phyloP scores from a whole-genome alignment of 768 basidiomycete species.

The Termitomyces sp. region DNA sequence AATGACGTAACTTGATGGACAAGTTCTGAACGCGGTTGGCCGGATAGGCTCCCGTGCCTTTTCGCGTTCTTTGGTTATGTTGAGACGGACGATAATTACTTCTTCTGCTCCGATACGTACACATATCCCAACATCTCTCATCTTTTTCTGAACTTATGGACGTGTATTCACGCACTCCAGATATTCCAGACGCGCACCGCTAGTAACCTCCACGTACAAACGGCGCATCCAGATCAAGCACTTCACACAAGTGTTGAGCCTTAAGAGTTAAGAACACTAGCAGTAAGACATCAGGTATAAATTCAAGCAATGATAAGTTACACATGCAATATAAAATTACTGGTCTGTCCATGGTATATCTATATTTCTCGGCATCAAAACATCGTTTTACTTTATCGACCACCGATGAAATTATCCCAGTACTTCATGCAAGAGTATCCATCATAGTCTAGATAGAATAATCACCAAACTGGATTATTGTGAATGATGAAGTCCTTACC shows the following conservation, averaged over 20 bases:
- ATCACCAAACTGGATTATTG: not conserved
- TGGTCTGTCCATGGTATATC: not conserved
- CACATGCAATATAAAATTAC: not conserved
- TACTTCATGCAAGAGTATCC: constrained; percentile 37
- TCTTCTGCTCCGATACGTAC: too few relatives aligned
- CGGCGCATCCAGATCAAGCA: not conserved
- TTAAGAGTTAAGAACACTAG: not conserved
- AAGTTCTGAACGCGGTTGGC: too few relatives aligned
- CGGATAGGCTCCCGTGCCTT: too few relatives aligned
- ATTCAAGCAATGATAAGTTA: not conserved
- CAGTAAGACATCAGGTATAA: not conserved
- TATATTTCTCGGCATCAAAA: not conserved
- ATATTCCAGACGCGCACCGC: not conserved
- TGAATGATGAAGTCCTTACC: constrained; percentile 31
- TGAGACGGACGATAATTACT: too few relatives aligned
- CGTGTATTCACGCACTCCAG: too few relatives aligned
- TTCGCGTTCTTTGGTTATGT: too few relatives aligned
- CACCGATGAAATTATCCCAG: constrained; percentile 27
- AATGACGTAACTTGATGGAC: too few relatives aligned
- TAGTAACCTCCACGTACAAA: not conserved
- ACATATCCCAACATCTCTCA: too few relatives aligned
- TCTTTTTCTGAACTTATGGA: too few relatives aligned
- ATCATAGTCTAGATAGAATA: constrained; percentile 29
- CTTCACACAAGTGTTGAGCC: not conserved
- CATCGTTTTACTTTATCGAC: not conserved